phyloP scores from a whole-genome alignment of 2,329 filamentous ascomycete genomes.

The Emmonsiellopsis sp. region DNA sequence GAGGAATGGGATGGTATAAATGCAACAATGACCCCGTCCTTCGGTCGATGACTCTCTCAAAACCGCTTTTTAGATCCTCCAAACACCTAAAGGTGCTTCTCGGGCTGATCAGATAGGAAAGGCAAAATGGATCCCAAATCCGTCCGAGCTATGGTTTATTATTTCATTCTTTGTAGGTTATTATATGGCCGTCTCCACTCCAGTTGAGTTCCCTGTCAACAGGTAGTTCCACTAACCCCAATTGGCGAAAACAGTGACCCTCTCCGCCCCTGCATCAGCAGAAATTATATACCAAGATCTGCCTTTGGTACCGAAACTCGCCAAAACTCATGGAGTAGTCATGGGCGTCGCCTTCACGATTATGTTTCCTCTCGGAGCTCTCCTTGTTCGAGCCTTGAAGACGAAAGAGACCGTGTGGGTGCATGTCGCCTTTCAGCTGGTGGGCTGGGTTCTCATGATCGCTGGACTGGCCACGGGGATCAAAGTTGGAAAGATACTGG shows the following conservation, averaged over 20 bases:
- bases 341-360: slow-evolving; percentile 20
- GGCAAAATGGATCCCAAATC: no score
- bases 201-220: no score
- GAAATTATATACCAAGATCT: slow-evolving; percentile 10
- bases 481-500: slow-evolving; percentile 18
- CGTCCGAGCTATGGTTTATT: no score
- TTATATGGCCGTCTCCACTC: no score
- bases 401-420: slow-evolving; percentile 13
- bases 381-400: slow-evolving; percentile 15
- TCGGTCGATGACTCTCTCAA: no score
- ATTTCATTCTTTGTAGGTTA: no score
- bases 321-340: slow-evolving; percentile 17
- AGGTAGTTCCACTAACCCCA: no score
- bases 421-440: slow-evolving; percentile 18
- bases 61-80: no score
- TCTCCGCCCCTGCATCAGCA: slow-evolving; percentile 1
- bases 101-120: no score
- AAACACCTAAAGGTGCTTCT: no score
- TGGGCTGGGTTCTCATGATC: slow-evolving; percentile 20
- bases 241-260: not conserved
- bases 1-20: no score
- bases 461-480: slow-evolving; percentile 20
- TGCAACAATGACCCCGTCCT: no score
- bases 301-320: slow-evolving; percentile 9
- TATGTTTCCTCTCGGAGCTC: slow-evolving; percentile 17